Evolutionary conservation across 129 eudicot genomes (phyloP).

Genomic region (Tanacetum coccineum): DNA sequence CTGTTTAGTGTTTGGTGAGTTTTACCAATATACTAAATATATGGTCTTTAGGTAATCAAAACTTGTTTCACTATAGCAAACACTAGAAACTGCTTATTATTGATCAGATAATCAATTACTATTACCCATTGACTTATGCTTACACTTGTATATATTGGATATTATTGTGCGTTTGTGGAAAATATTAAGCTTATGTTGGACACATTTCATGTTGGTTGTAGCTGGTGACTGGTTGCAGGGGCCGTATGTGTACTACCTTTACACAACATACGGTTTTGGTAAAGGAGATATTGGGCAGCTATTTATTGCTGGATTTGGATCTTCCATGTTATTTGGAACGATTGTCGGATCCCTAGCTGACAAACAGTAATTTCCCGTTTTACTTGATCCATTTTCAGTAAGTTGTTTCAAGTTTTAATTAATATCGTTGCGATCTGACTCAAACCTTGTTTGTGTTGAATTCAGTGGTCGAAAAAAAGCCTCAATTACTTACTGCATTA

Average conservation of each 20-base stretch:
- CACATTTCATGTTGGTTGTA: conserved; percentile 44
- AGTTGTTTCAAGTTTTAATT: neutral
- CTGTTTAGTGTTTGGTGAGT: too few species aligned
- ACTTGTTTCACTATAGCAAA: too few species aligned
- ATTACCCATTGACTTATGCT: too few species aligned
- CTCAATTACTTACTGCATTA: conserved; percentile 90
- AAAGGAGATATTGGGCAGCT: conserved; percentile 93
- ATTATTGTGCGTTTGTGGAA: neutral
- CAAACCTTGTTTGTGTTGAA: neutral
- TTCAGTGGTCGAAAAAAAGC: conserved; percentile 97
- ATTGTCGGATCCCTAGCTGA: conserved; percentile 98
- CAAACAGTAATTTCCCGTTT: conserved; percentile 64
- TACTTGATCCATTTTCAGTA: neutral
- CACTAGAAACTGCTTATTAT: too few species aligned
- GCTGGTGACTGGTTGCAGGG: conserved; percentile 91
- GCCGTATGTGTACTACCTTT: conserved; percentile 73
- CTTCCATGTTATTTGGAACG: conserved; percentile 98
- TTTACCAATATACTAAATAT: too few species aligned
- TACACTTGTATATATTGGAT: too few species aligned
- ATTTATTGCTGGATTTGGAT: conserved; percentile 98
- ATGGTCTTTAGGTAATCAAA: too few species aligned
- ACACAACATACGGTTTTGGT: conserved; percentile 62
- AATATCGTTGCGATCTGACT: conserved; percentile 16
- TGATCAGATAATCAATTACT: too few species aligned
- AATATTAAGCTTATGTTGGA: neutral